Conservation (phyloP, 371 early-diverging fungal species). For the Mortierella sp. region DNA sequence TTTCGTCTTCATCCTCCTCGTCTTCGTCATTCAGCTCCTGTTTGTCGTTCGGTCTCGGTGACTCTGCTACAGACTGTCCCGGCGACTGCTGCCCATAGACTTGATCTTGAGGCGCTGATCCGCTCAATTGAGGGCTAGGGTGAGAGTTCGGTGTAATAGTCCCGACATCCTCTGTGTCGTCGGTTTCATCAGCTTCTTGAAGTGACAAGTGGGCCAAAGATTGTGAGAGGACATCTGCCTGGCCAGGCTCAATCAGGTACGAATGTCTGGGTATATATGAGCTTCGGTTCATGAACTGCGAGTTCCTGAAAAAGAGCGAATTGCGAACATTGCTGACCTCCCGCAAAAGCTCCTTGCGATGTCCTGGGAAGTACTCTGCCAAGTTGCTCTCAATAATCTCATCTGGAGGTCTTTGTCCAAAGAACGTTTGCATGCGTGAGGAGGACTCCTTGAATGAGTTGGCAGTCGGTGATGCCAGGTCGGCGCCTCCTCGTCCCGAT, state of each 20-base stretch:
- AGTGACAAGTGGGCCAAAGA: slow-evolving; percentile 49
- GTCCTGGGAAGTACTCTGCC: slow-evolving; percentile 88
- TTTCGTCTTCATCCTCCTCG: slow-evolving; percentile 7
- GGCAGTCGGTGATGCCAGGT: slow-evolving; percentile 37
- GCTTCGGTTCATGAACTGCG: slow-evolving; percentile 41
- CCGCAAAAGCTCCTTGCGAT: slow-evolving; percentile 55
- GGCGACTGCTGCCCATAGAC: slow-evolving; percentile 3
- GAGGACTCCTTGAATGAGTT: slow-evolving; percentile 35
- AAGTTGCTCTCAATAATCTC: slow-evolving; percentile 91
- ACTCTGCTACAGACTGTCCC: not conserved
- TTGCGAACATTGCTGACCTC: slow-evolving; percentile 54
- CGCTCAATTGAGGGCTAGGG: not conserved
- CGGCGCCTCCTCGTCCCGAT: slow-evolving; percentile 19
- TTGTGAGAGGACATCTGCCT: slow-evolving; percentile 48
- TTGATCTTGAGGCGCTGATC: not conserved
- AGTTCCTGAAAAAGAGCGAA: slow-evolving; percentile 45
- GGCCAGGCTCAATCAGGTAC: slow-evolving; percentile 48
- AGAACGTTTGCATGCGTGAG: slow-evolving; percentile 68
- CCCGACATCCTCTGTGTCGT: slow-evolving; percentile 42
- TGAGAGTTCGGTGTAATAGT: not conserved
- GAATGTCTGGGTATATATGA: slow-evolving; percentile 53
- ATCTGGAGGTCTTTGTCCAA: slow-evolving; percentile 95
- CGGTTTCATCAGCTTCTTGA: slow-evolving; percentile 64
- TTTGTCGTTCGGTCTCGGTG: slow-evolving; percentile 11
- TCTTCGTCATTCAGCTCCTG: slow-evolving; percentile 26